phyloP scores from a whole-genome alignment of 164 flowering plant species.

The Liriodendron chinense region DNA sequence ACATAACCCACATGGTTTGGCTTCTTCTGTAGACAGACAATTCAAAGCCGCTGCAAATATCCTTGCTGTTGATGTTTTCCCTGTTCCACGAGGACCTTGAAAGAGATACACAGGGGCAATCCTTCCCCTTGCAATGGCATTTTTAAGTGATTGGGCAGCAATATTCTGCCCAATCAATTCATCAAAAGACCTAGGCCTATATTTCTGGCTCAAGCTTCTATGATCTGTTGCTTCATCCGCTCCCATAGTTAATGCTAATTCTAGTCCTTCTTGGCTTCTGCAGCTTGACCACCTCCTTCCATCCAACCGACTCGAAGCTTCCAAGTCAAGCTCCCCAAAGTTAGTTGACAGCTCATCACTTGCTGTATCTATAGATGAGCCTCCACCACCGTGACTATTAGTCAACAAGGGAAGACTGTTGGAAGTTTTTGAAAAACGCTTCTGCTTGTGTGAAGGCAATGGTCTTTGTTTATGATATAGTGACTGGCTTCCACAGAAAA shows the following conservation, averaged over 20 bases:
- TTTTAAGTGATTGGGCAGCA: constrained; percentile 77
- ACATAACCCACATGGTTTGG: constrained; percentile 87
- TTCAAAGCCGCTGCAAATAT: constrained; percentile 86
- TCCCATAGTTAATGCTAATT: constrained; percentile 45
- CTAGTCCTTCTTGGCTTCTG: constrained; percentile 72
- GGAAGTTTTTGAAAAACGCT: constrained; percentile 38
- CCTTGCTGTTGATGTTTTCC: constrained; percentile 84
- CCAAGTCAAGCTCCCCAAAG: constrained; percentile 89
- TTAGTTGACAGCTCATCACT: constrained; percentile 88
- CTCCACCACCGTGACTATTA: constrained; percentile 46
- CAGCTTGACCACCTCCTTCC: constrained; percentile 95
- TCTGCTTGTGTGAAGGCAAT: constrained; percentile 37
- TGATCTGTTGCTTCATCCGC: constrained; percentile 55
- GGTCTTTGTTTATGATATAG: constrained; percentile 36
- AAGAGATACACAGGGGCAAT: constrained; percentile 90
- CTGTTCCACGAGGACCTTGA: constrained; percentile 98
- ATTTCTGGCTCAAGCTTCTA: constrained; percentile 79
- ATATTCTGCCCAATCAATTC: constrained; percentile 86
- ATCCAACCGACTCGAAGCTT: constrained; percentile 88
- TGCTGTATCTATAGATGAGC: constrained; percentile 57
- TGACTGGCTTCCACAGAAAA: constrained; percentile 67
- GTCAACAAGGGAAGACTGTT: constrained; percentile 69
- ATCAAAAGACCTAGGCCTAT: constrained; percentile 78
- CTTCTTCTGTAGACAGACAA: constrained; percentile 61
- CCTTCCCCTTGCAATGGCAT: constrained; percentile 64